Conservation (phyloP, 495 filamentous ascomycete genomes). For the Tuber indicum region DNA sequence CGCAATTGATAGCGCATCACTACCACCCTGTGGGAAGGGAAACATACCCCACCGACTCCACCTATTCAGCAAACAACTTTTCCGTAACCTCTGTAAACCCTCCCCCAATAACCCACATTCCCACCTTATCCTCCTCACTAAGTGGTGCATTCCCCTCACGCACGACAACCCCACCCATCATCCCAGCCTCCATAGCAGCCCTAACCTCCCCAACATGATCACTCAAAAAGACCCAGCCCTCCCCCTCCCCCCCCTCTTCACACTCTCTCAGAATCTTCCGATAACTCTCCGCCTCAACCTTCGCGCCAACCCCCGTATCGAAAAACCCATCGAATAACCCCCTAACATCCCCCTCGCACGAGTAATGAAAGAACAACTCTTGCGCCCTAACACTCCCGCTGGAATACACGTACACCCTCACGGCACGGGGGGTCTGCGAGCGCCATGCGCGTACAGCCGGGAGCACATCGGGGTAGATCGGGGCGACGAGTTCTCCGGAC, state of each 20-base stretch:
- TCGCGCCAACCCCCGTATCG: conserved; percentile 52
- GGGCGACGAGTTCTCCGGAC: conserved; percentile 55
- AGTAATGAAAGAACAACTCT: background rate
- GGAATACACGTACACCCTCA: background rate
- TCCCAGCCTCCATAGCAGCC: conserved; percentile 58
- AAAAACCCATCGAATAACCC: conserved; percentile 55
- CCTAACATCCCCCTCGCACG: conserved; percentile 51
- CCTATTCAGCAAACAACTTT: background rate
- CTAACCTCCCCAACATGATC: conserved; percentile 56
- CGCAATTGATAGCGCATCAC: background rate
- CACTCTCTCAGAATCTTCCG: conserved; percentile 50
- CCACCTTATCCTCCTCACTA: conserved; percentile 45
- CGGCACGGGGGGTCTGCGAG: background rate
- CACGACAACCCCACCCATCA: conserved; percentile 56
- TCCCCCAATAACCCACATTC: conserved; percentile 47
- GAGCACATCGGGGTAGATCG: conserved; percentile 62
- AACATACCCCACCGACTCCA: background rate
- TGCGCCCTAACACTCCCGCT: background rate
- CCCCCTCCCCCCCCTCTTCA: conserved; percentile 40
- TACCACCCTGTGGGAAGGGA: background rate
- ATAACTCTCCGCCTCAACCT: conserved; percentile 57
- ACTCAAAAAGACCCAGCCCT: conserved; percentile 60
- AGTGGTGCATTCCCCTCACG: conserved; percentile 59
- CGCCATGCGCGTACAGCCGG: conserved; percentile 52
- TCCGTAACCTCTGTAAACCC: conserved; percentile 33